Conservation (phyloP, 371 early-diverging fungal species). For the Homolaphlyctis polyrhiza region DNA sequence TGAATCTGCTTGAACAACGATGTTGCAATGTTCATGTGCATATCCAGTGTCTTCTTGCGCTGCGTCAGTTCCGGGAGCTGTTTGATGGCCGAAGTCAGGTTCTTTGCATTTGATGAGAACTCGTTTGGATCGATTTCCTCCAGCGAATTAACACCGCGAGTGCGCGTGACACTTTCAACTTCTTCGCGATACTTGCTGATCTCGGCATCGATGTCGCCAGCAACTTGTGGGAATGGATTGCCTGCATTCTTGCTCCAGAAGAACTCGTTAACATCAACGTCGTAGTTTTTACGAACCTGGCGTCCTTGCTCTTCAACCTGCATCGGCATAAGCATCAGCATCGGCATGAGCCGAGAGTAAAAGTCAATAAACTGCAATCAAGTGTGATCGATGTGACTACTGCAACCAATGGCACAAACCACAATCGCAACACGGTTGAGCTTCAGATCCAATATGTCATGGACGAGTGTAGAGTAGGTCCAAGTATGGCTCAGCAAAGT, state of each 20-base stretch:
- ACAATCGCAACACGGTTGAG: constrained; percentile 71
- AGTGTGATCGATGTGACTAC: not conserved
- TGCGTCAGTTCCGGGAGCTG: constrained; percentile 94
- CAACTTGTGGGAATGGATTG: constrained; percentile 96
- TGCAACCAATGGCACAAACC: constrained; percentile 1
- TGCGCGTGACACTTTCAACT: constrained; percentile 84
- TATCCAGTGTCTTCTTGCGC: constrained; percentile 91
- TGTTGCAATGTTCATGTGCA: constrained; percentile 98
- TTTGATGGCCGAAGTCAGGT: constrained; percentile 86
- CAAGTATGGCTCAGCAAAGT: constrained; percentile 96
- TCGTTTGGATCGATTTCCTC: constrained; percentile 79
- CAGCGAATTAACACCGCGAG: constrained; percentile 76
- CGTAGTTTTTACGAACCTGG: constrained; percentile 68
- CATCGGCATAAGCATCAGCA: not conserved
- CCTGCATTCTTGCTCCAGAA: constrained; percentile 94
- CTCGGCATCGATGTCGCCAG: constrained; percentile 88
- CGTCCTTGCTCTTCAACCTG: constrained; percentile 69
- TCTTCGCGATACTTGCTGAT: constrained; percentile 88
- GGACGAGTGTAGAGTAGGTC: constrained; percentile 96
- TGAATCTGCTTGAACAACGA: constrained; percentile 87
- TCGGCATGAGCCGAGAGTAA: too few species aligned
- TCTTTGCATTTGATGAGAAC: constrained; percentile 71
- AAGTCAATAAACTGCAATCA: not conserved
- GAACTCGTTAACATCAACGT: constrained; percentile 81
- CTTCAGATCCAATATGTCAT: constrained; percentile 91